A percentile compares a stretch with the other conserved stretches of the same genome.
These are phyloP conservation scores for Albugo laibachii DNA, from an alignment of 352 stramenopile genomes.

Conservation along the genomic window DNA sequence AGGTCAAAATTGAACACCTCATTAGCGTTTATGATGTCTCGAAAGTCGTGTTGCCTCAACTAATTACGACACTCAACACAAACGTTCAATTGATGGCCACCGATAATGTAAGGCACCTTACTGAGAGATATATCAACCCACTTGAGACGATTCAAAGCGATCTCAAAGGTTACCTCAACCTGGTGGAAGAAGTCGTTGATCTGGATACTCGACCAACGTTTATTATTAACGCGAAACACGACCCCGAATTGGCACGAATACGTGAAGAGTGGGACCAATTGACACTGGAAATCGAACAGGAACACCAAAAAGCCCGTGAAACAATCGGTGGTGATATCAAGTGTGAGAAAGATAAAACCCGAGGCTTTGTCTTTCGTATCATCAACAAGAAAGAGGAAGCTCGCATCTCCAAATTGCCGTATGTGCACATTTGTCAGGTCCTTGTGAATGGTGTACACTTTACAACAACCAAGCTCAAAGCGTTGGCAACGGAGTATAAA, in stretches of 20 bases:
- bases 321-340: constrained; percentile 71
- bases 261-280: constrained; percentile 57
- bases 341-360: constrained; percentile 84
- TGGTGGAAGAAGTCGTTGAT: constrained; percentile 72
- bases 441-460: constrained; percentile 97
- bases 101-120: constrained; percentile 15
- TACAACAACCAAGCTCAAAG: constrained; percentile 82
- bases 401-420: constrained; percentile 64
- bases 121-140: constrained; percentile 21
- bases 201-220: constrained; percentile 57
- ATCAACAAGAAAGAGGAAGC: constrained; percentile 87
- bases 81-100: constrained; percentile 16
- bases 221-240: constrained; percentile 69
- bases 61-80: constrained; percentile 21
- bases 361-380: constrained; percentile 86
- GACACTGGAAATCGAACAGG: constrained; percentile 62
- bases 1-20: constrained; percentile 57
- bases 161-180: constrained; percentile 36
- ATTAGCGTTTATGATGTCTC: constrained; percentile 72
- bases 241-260: constrained; percentile 51
- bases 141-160: constrained; percentile 42
- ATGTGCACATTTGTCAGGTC: constrained; percentile 87
- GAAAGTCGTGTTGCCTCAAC: constrained; percentile 36
- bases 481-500: constrained; percentile 69
- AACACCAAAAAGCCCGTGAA: constrained; percentile 33